phyloP scores from a whole-genome alignment of 306 rosid species.

The Alnus rubra region DNA sequence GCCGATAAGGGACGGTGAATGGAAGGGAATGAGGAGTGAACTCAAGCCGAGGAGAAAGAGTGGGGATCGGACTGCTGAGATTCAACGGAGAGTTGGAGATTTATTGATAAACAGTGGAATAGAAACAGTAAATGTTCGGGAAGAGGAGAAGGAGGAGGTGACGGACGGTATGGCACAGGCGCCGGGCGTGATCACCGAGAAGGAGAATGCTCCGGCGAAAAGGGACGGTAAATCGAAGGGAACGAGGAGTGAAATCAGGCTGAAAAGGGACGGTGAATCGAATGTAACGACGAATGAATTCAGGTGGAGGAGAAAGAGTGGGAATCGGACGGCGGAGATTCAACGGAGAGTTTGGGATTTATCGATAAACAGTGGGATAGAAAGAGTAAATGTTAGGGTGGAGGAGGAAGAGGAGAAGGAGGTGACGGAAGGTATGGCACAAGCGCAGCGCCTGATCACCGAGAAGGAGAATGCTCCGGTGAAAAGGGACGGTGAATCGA shows the following conservation, averaged over 20 bases:
- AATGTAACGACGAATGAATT: not conserved
- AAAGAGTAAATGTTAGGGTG: not conserved
- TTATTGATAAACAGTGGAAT: constrained; percentile 13
- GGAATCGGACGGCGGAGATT: constrained; percentile 9
- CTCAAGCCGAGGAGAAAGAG: not conserved
- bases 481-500: constrained; percentile 14
- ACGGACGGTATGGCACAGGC: not conserved
- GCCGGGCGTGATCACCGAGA: no score
- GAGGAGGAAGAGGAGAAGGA: not conserved
- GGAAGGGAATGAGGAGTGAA: constrained; percentile 3
- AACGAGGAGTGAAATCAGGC: no score
- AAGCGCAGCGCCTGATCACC: constrained; percentile 1
- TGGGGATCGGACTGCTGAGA: not conserved
- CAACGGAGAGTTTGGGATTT: constrained; percentile 33
- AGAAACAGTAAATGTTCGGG: not conserved
- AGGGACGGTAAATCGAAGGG: no score
- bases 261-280: constrained; percentile 11
- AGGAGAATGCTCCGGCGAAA: no score
- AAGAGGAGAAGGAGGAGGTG: not conserved
- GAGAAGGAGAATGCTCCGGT: constrained; percentile 11
- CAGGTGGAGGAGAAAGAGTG: not conserved
- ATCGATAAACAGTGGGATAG: constrained; percentile 10
- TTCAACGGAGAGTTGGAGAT: constrained; percentile 32
- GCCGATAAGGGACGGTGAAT: constrained; percentile 1
- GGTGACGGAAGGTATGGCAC: not conserved